These are phyloP conservation scores for Xanthoceras sorbifolium DNA, from an alignment of 345 rosid species.

Conservation along the genomic window DNA sequence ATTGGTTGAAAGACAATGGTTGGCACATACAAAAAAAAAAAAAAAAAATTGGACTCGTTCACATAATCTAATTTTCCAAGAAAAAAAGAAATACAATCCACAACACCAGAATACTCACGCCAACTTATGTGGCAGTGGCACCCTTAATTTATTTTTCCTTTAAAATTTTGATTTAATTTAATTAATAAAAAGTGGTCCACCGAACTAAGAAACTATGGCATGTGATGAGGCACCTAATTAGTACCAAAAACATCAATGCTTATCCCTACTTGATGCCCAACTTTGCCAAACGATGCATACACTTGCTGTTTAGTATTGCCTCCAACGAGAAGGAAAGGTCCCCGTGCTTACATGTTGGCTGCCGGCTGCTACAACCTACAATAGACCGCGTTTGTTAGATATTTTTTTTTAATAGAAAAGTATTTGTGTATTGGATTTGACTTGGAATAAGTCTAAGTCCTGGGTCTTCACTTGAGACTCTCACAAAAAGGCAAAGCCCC, in stretches of 20 bases:
- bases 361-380: constrained; percentile 22
- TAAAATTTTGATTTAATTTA: too few relatives aligned
- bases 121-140: too few relatives aligned
- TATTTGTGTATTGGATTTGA: constrained; percentile 23
- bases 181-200: neutral
- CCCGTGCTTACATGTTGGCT: neutral
- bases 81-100: too few relatives aligned
- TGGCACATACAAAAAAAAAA: too few relatives aligned
- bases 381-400: constrained; percentile 19
- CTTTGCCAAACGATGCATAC: neutral
- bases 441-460: constrained; percentile 23
- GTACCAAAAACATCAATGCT: neutral
- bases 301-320: neutral
- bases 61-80: too few relatives aligned
- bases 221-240: constrained; percentile 16
- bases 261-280: neutral
- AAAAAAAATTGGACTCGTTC: too few relatives aligned
- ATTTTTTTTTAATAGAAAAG: too few relatives aligned
- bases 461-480: neutral
- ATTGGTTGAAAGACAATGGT: too few relatives aligned
- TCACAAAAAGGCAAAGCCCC: neutral
- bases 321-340: constrained; percentile 15
- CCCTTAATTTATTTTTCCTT: too few relatives aligned
- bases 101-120: too few relatives aligned
- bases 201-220: neutral